Base-by-base conservation (phyloP, 2,329 filamentous ascomycete genomes). In the Diaporthe citrichinensis region DNA sequence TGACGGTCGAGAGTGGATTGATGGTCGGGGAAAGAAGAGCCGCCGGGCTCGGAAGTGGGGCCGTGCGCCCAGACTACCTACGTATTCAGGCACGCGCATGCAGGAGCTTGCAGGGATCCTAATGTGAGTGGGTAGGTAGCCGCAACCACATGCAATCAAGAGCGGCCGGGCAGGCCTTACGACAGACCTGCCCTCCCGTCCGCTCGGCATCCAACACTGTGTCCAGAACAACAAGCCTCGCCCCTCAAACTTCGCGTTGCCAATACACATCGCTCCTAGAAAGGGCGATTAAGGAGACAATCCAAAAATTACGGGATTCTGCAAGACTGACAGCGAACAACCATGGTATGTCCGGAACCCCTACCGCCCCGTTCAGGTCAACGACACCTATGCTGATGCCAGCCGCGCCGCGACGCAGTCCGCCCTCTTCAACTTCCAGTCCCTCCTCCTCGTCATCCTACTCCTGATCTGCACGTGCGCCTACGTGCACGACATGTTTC, bases 361-460 rank as follows among this genome's bases (percentile, higher is more conserved):
- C 46, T 25, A 15, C 4, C 62, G 5, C 62, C 46, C 31, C 49
- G 36, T 28, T 8, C 7, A 25, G n/a, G 34, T 41, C 46, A 39
- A 28, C 23, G 65, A 53, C 17, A 28, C 23, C 49, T 17, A 14
- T 65, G 65, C 65, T 69, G n/a, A 69, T 20, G 2, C 28, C 23
- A 28, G 49, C 34, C 46, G 76, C 46, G 81, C 17, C 58, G 36
- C 71, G 98, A 96, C 72, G 31, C 81, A 98, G 97, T 94, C 97
- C 76, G 97, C 97, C 73, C 93, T 99, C 82, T 98, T 99, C 92
- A 98, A 98, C 87, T 98, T 99, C 88, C 95, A 98, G 86, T 98
- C 95, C 76, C 94, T 98, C 80, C 91, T 99, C 80, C 92, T 98
- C 81, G 96, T 98, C 79, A 92, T 99, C 81, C 92, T 99, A 71